Base-by-base conservation (phyloP, 805 yeast genomes). In the Myxozyma geophila region DNA sequence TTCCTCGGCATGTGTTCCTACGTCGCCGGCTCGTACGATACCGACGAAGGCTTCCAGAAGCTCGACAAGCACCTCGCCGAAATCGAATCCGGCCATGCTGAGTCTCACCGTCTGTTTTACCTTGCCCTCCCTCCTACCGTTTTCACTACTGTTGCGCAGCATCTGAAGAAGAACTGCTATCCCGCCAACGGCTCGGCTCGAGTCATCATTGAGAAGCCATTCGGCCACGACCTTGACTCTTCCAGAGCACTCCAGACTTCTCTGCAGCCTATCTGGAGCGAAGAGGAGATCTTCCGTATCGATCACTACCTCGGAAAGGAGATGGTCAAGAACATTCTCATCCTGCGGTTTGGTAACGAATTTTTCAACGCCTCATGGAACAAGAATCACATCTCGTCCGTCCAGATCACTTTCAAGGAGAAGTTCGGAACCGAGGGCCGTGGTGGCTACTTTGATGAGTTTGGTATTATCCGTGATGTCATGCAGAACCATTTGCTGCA, bases 391-490 rank as follows among this genome's bases (percentile, higher is more conserved):
- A 86, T 95, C 73, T 82, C 85, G 67, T 84, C 87, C 46, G 87
- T 95, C 67, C 97, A 93, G 81, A 86, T 95, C 70, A 84, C 93
- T 13, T 93, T 95, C 82, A 95, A 95, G 80, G 99, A 95, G 80
- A 90, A 95, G n/a, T 95, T 95, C 72, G 99, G 99, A 60, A 95
- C 99, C 47, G 97, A 95, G 79, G 99, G 99, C 62, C 86, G 99
- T 75, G 99, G 99, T 71, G 99, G 99, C 44, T 95, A 95, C 80
- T 95, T 95, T 74, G 98, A 95, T 78, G 81, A 83, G 60, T 91
- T 92, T 73, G 99, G 99, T 63, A 95, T 95, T 74, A 89, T 95
- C 70, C 86, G 99, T 77, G 99, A 95, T 75, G 98, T 95, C 54
- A 93, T 95, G 91, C 99, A 95, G 81, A 95, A 95, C 82, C 99